These are phyloP conservation scores for Penicillium italicum DNA, from an alignment of 2,329 filamentous ascomycete genomes.

Conservation along the genomic window DNA sequence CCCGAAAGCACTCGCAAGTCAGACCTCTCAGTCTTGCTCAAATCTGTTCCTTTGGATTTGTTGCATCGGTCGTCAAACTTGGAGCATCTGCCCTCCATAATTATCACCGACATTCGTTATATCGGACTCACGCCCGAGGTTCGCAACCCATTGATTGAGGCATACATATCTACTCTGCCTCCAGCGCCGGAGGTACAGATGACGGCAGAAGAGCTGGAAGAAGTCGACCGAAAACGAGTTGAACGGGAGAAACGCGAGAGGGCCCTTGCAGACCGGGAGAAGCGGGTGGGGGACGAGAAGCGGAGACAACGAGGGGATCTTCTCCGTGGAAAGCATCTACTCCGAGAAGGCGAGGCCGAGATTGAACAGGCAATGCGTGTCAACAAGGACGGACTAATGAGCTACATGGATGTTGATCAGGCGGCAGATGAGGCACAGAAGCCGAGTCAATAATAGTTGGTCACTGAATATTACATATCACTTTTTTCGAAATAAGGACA, in stretches of 20 bases:
- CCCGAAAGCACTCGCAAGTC: conserved; percentile 46
- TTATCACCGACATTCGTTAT: conserved; percentile 46
- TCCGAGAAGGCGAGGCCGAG: conserved; percentile 44
- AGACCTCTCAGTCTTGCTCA: conserved; percentile 45
- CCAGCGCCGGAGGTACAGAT: conserved; percentile 37
- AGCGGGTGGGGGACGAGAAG: conserved; percentile 44
- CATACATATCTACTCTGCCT: conserved; percentile 44
- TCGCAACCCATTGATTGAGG: conserved; percentile 42
- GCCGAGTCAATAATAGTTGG: conserved; percentile 10
- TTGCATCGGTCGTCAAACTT: conserved; percentile 41
- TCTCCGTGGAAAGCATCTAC: conserved; percentile 40
- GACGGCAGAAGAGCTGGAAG: conserved; percentile 38
- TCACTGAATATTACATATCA: conserved; percentile 6
- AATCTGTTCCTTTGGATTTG: conserved; percentile 39
- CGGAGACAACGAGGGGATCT: conserved; percentile 40
- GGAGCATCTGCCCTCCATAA: conserved; percentile 39
- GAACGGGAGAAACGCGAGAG: conserved; percentile 46
- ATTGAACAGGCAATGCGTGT: conserved; percentile 45
- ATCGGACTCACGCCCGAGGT: conserved; percentile 40
- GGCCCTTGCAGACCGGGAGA: conserved; percentile 44
- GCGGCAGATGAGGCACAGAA: conserved; percentile 8
- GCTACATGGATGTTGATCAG: conserved; percentile 36
- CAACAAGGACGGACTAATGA: conserved; percentile 42
- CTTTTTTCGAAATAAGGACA: conserved; percentile 2
- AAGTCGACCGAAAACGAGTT: conserved; percentile 34